A percentile compares a stretch with the other conserved stretches of the same genome.
Conservation (phyloP, 2,329 filamentous ascomycete species). For the Monascus ruber region DNA sequence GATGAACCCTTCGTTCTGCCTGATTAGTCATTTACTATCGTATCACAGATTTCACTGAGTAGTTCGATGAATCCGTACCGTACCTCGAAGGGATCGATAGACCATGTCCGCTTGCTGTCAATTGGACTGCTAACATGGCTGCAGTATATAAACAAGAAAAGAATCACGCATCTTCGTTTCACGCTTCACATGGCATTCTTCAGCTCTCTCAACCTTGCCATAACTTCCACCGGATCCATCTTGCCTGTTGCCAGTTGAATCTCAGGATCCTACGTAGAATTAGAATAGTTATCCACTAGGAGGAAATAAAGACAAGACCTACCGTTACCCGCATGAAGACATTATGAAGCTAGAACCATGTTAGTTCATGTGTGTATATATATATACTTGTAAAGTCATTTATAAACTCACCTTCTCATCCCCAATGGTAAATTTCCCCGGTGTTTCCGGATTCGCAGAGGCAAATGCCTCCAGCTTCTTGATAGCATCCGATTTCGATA, state of each 20-base stretch:
- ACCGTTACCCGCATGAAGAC: slow-evolving; percentile 87
- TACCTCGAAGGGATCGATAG: too few relatives aligned
- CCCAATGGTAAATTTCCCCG: slow-evolving; percentile 91
- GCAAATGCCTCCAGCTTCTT: slow-evolving; percentile 68
- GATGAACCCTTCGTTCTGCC: too few relatives aligned
- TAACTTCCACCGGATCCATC: slow-evolving; percentile 69
- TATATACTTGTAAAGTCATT: background rate
- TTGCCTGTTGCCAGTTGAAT: slow-evolving; percentile 77
- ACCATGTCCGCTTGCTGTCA: too few relatives aligned
- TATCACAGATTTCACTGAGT: too few relatives aligned
- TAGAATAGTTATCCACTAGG: slow-evolving; percentile 1
- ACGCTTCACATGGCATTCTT: slow-evolving; percentile 47
- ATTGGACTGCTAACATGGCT: too few relatives aligned
- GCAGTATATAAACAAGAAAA: slow-evolving; percentile 1
- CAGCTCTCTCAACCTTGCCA: slow-evolving; percentile 76
- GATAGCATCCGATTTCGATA: slow-evolving; percentile 63
- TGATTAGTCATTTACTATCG: too few relatives aligned
- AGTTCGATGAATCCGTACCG: too few relatives aligned
- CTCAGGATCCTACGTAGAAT: slow-evolving; percentile 53
- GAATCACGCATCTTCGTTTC: background rate
- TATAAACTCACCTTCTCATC: slow-evolving; percentile 69
- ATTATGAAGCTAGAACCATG: slow-evolving; percentile 62
- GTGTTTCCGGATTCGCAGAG: slow-evolving; percentile 71
- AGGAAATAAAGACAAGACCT: slow-evolving; percentile 22
- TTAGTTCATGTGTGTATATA: background rate